Conservation (phyloP, 1,139 yeast species). For the Sugiyamaella xylanicola region DNA sequence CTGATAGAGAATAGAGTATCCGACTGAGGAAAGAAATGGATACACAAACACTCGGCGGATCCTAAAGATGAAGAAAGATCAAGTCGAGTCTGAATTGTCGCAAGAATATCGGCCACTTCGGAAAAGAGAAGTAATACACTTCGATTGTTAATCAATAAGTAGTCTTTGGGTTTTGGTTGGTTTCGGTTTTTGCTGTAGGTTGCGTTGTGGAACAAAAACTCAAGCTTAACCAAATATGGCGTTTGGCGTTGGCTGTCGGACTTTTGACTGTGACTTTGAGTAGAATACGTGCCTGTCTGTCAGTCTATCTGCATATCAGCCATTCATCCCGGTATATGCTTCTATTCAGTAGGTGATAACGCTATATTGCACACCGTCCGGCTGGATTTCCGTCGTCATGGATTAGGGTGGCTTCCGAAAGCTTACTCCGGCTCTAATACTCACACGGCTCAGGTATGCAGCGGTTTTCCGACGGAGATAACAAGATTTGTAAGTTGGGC, state of each 20-base stretch:
- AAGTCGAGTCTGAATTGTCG: not conserved
- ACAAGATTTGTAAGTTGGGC: not conserved
- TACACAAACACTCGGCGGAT: no score
- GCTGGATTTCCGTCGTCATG: no score
- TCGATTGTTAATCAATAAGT: not conserved
- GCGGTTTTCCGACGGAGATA: not conserved
- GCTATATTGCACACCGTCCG: not conserved
- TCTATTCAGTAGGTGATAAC: not conserved
- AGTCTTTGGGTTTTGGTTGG: not conserved
- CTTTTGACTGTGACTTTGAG: not conserved
- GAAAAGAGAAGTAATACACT: not conserved
- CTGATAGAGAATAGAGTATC: no score
- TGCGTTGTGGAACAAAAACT: conserved; percentile 8
- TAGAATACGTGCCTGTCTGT: conserved; percentile 1
- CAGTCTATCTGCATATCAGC: not conserved
- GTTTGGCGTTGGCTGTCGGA: conserved; percentile 8
- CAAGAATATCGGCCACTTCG: not conserved
- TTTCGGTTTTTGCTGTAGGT: not conserved
- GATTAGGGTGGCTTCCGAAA: conserved; percentile 2
- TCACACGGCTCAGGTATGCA: not conserved
- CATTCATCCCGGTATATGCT: not conserved
- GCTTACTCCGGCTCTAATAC: not conserved
- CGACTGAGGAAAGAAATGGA: no score
- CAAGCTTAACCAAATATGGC: conserved; percentile 16
- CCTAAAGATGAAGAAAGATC: no score